Conservation (phyloP, 2,329 filamentous ascomycete genomes). For the Fusarium sp. region DNA sequence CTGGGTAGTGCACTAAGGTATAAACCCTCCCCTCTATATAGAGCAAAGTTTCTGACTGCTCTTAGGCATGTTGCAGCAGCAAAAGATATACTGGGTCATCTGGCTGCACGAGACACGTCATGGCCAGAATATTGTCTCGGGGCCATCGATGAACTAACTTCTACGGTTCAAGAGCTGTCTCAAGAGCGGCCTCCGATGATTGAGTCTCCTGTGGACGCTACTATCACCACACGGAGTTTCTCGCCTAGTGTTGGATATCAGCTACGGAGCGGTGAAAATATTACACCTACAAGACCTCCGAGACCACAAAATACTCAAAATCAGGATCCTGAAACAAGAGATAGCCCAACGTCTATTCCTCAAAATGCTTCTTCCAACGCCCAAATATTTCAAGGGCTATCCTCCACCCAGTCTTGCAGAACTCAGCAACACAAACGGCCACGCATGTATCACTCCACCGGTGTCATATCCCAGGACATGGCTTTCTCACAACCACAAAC, state of each 20-base stretch:
- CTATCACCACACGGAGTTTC: slow-evolving; percentile 15
- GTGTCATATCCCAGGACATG: background rate
- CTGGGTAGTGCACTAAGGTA: slow-evolving; percentile 56
- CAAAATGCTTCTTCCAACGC: background rate
- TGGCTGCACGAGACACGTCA: slow-evolving; percentile 48
- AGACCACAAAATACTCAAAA: background rate
- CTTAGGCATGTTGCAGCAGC: slow-evolving; percentile 48
- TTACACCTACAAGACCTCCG: slow-evolving; percentile 6
- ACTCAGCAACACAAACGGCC: slow-evolving; percentile 10
- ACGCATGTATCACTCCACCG: background rate
- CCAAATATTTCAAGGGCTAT: background rate
- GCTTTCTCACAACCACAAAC: background rate
- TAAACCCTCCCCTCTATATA: too few relatives aligned
- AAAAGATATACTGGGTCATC: slow-evolving; percentile 46
- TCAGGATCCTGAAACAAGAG: background rate
- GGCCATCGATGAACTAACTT: slow-evolving; percentile 50
- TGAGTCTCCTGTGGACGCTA: slow-evolving; percentile 29
- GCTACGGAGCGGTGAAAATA: background rate
- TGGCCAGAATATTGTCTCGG: slow-evolving; percentile 52
- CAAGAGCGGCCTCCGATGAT: slow-evolving; percentile 13
- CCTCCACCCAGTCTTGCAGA: background rate
- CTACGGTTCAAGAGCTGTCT: slow-evolving; percentile 46
- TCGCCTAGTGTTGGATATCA: background rate
- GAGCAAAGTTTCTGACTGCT: background rate
- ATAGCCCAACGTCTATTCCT: background rate